Evolutionary conservation across 2,329 filamentous ascomycete genomes (phyloP).

Genomic region (Aspergillus sp.): DNA sequence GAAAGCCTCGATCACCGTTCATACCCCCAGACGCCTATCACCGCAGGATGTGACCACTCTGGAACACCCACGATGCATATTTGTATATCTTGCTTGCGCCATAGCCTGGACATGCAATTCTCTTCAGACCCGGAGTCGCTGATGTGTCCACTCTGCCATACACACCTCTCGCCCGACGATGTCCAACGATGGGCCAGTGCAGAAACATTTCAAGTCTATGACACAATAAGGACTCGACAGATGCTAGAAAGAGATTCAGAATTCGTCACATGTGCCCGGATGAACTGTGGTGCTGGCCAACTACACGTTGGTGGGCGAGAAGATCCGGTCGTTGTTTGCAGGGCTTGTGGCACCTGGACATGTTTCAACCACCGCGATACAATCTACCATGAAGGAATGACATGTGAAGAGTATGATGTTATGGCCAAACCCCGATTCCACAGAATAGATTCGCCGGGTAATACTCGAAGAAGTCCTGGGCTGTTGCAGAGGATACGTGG

Average conservation of each 20-base stretch:
- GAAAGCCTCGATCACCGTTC: constrained; percentile 2
- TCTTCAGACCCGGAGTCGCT: constrained; percentile 2
- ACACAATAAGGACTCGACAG: constrained; percentile 8
- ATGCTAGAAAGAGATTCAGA: constrained; percentile 11
- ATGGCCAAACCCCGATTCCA: no score
- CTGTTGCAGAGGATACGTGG: neutral
- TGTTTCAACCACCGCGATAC: constrained; percentile 11
- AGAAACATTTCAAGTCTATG: constrained; percentile 10
- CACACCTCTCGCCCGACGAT: constrained; percentile 9
- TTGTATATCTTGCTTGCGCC: constrained; percentile 10
- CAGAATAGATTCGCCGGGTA: neutral
- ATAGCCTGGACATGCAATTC: constrained; percentile 11
- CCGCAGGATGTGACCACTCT: constrained; percentile 11
- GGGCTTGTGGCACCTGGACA: constrained; percentile 11
- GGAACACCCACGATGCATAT: constrained; percentile 6
- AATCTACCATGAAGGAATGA: constrained; percentile 13
- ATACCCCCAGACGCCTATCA: constrained; percentile 9
- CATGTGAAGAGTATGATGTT: constrained; percentile 12
- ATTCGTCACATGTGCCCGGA: constrained; percentile 10
- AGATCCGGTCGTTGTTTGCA: constrained; percentile 12
- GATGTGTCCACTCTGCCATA: constrained; percentile 11
- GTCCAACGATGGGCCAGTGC: constrained; percentile 11
- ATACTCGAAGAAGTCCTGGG: neutral
- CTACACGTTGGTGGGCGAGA: constrained; percentile 11
- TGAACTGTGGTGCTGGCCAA: constrained; percentile 12